Percentiles rank a stretch among this genome's conserved stretches.
These are phyloP conservation scores for Rhizopogon sp. DNA, from an alignment of 768 basidiomycete genomes.

Conservation along the genomic window DNA sequence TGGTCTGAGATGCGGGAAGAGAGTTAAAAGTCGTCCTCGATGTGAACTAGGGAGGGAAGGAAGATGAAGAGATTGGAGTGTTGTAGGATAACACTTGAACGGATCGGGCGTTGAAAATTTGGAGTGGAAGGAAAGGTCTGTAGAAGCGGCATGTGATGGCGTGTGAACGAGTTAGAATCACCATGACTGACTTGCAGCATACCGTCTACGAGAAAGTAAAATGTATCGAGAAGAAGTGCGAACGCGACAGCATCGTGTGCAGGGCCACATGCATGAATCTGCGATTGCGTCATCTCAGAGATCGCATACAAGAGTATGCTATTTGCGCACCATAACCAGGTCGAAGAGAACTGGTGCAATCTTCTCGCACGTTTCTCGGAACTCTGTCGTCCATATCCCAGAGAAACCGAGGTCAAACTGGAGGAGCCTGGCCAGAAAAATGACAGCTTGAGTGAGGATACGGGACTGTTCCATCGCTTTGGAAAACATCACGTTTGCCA, in stretches of 20 bases:
- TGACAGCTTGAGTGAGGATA: conserved; percentile 35
- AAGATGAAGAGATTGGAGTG: conserved; percentile 47
- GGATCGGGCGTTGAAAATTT: conserved; percentile 51
- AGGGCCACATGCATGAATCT: conserved; percentile 54
- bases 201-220: conserved; percentile 75
- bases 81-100: conserved; percentile 58
- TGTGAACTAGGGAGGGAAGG: conserved; percentile 51
- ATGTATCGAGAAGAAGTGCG: conserved; percentile 67
- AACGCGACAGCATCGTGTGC: conserved; percentile 53
- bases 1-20: conserved; percentile 53
- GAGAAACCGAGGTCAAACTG: conserved; percentile 73
- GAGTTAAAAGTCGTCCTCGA: conserved; percentile 48
- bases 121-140: conserved; percentile 60
- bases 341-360: conserved; percentile 42
- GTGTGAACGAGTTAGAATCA: neutral
- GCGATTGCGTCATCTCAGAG: conserved; percentile 5
- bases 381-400: conserved; percentile 47
- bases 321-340: conserved; percentile 44
- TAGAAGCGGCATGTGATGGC: neutral
- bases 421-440: conserved; percentile 60
- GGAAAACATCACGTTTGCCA: conserved; percentile 33
- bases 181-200: conserved; percentile 7
- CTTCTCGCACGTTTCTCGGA: conserved; percentile 40
- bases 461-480: conserved; percentile 14
- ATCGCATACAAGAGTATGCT: conserved; percentile 2